Percentiles rank a stretch among this genome's conserved stretches.
These are phyloP conservation scores for Cryphonectria parasitica DNA, from an alignment of 2,329 filamentous ascomycete species.

Conservation along the genomic window DNA sequence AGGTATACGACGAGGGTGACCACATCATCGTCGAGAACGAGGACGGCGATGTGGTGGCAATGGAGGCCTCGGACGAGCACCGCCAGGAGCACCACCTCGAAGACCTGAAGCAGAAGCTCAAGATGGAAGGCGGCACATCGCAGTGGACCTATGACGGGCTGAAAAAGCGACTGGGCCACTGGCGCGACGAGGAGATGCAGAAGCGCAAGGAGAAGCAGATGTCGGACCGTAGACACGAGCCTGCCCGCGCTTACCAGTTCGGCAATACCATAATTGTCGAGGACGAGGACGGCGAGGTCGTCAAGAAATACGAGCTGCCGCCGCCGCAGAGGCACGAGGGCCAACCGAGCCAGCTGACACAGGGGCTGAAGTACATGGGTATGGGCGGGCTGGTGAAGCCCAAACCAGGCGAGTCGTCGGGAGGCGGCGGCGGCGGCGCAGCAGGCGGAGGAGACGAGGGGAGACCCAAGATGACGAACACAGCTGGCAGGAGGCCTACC, in stretches of 20 bases:
- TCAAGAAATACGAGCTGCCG: constrained; percentile 81
- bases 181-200: constrained; percentile 63
- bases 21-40: constrained; percentile 82
- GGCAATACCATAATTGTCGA: constrained; percentile 88
- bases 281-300: constrained; percentile 82
- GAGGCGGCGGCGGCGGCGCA: background rate
- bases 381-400: constrained; percentile 51
- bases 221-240: constrained; percentile 62
- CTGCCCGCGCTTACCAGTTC: constrained; percentile 83
- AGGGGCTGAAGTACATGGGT: constrained; percentile 59
- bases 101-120: constrained; percentile 38
- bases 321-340: constrained; percentile 52
- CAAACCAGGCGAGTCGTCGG: constrained; percentile 31
- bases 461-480: constrained; percentile 3
- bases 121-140: constrained; percentile 39
- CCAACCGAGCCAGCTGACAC: constrained; percentile 44
- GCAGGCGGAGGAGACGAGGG: constrained; percentile 34
- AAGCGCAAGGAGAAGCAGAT: constrained; percentile 66
- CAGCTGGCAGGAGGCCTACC: constrained; percentile 10
- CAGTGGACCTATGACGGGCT: constrained; percentile 50
- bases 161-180: constrained; percentile 55
- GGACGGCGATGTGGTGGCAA: constrained; percentile 82
- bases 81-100: constrained; percentile 32
- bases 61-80: constrained; percentile 49
- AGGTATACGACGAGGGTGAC: constrained; percentile 81